Base-by-base conservation (phyloP, 2,329 filamentous ascomycete species). In the Nemania sp. region DNA sequence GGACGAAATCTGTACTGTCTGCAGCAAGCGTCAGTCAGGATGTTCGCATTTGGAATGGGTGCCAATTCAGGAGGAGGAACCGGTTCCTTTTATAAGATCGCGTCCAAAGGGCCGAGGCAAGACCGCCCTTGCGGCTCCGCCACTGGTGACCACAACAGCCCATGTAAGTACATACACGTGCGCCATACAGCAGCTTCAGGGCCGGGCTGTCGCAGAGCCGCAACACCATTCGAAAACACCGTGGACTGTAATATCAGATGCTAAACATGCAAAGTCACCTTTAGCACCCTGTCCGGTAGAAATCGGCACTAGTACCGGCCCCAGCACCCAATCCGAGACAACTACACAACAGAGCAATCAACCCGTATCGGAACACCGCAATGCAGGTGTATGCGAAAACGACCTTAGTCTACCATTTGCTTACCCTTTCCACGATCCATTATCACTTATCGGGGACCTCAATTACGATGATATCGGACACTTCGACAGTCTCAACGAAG, bases 191-290 rank as follows among this genome's bases (percentile, higher is more conserved):
- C n/a, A n/a, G n/a, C n/a, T n/a, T n/a, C n/a, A n/a, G n/a, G n/a
- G n/a, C n/a, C n/a, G n/a, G n/a, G n/a, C n/a, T n/a, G n/a, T n/a
- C n/a, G n/a, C 33, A 41, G 49, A 56, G 53, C 53, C 49, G 24
- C 53, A 56, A 49, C 43, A 49, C 44, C 49, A 52, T 17, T 40
- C 11, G 26, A 40, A 26, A 30, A 52, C 39, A 7, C 19, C 20
- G 34, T 14, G n/a, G 43, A 52, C 14, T 45, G 26, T n/a, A 17
- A 48, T 44, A 30, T 48, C 48, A 34, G 26, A 40, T 30, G 12
- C 33, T 34, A 26, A 17, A 17, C 37, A 40, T 22, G 30, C 49
- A 31, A 30, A 11, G 26, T 34, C 49, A 19, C 41, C 49, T 14
- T 30, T 34, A 39, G 28, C 20, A 31, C 37, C 52, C 22, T 31